phyloP scores from a whole-genome alignment of 2,329 filamentous ascomycete genomes.

The Apiospora pterosperma region DNA sequence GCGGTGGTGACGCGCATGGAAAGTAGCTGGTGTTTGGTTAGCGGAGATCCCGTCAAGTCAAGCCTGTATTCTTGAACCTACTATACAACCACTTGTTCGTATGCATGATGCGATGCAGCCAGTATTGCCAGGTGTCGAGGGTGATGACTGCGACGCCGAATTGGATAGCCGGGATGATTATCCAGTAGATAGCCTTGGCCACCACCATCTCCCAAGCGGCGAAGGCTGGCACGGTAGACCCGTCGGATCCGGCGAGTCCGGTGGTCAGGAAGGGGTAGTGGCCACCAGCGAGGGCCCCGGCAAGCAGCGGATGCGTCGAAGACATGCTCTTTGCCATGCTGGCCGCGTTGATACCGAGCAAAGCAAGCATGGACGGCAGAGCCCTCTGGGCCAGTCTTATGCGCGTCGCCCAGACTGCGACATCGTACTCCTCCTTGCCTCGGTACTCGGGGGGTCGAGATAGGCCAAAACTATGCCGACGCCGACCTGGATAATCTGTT shows the following conservation, averaged over 20 bases:
- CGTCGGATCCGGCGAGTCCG: slow-evolving; percentile 49
- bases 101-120: slow-evolving; percentile 94
- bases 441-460: slow-evolving; percentile 71
- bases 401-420: slow-evolving; percentile 85
- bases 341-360: slow-evolving; percentile 73
- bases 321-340: slow-evolving; percentile 74
- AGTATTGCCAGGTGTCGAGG: slow-evolving; percentile 98
- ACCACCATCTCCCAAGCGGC: slow-evolving; percentile 75
- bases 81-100: slow-evolving; percentile 96
- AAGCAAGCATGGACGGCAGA: slow-evolving; percentile 67
- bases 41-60: slow-evolving; percentile 35
- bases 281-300: slow-evolving; percentile 74
- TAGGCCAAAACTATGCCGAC: slow-evolving; percentile 65
- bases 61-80: slow-evolving; percentile 50
- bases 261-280: slow-evolving; percentile 71
- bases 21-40: slow-evolving; percentile 55
- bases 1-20: slow-evolving; percentile 93
- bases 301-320: slow-evolving; percentile 67
- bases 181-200: slow-evolving; percentile 78
- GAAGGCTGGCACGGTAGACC: slow-evolving; percentile 64
- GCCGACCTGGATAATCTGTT: slow-evolving; percentile 83
- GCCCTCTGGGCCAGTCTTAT: slow-evolving; percentile 74
- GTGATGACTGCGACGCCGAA: slow-evolving; percentile 71
- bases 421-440: slow-evolving; percentile 80
- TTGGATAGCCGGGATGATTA: slow-evolving; percentile 72